These are phyloP conservation scores for Lasiosphaeriaceae sp. DNA, from an alignment of 495 filamentous ascomycete genomes.

Conservation along the genomic window DNA sequence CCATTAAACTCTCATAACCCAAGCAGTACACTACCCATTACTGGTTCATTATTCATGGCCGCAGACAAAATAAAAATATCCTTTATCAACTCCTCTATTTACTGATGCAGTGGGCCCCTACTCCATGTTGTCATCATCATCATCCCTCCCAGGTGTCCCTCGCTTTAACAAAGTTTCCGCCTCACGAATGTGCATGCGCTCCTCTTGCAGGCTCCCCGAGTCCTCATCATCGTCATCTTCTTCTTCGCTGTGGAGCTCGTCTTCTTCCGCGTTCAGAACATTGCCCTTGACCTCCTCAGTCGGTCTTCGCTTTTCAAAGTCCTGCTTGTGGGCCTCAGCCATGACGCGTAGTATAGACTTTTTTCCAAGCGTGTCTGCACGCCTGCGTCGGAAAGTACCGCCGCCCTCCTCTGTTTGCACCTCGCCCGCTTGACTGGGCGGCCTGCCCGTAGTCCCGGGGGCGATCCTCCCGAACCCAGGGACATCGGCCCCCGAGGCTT, in stretches of 20 bases:
- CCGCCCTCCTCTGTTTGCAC: background rate
- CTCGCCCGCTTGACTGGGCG: background rate
- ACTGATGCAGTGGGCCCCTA: background rate
- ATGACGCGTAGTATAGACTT: conserved; percentile 56
- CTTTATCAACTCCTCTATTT: background rate
- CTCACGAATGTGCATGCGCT: conserved; percentile 24
- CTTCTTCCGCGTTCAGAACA: conserved; percentile 3
- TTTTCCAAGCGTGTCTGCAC: conserved; percentile 31
- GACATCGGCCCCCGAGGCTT: background rate
- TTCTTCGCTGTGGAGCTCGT: conserved; percentile 13
- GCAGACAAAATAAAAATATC: background rate
- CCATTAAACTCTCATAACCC: too few relatives aligned
- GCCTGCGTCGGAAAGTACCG: conserved; percentile 34
- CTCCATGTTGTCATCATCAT: background rate
- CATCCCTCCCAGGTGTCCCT: background rate
- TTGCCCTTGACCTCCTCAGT: conserved; percentile 10
- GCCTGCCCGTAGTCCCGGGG: background rate
- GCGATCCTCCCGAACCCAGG: conserved; percentile 2
- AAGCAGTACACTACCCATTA: too few relatives aligned
- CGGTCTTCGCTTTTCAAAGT: conserved; percentile 73
- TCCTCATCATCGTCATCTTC: conserved; percentile 38
- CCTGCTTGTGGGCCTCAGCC: conserved; percentile 74
- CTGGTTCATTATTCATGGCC: too few relatives aligned
- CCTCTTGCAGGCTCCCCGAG: conserved; percentile 22
- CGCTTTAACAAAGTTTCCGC: conserved; percentile 10